These are phyloP conservation scores for Suillus clintonianus DNA, from an alignment of 768 basidiomycete species.

Conservation along the genomic window DNA sequence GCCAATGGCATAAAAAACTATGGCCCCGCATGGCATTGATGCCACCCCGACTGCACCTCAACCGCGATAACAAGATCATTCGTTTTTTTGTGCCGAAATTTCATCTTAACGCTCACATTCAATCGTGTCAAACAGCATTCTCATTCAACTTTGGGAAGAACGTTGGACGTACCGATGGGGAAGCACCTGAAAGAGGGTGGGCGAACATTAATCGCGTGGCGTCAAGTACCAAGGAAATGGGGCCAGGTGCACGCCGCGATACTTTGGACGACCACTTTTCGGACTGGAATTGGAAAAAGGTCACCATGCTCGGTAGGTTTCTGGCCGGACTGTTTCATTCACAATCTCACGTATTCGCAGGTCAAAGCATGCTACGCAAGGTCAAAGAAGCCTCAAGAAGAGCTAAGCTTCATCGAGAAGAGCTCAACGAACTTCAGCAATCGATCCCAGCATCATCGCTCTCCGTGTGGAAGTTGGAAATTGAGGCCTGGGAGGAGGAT, in stretches of 20 bases:
- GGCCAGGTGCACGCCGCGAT: conserved; percentile 29
- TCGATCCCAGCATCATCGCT: neutral
- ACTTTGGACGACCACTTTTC: conserved; percentile 37
- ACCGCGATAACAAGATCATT: neutral
- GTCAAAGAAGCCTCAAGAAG: neutral
- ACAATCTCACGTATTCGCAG: neutral
- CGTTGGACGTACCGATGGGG: conserved; percentile 11
- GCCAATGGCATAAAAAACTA: conserved; percentile 23
- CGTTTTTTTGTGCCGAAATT: conserved; percentile 17
- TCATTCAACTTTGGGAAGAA: neutral
- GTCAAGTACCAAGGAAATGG: conserved; percentile 33
- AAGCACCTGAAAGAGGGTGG: conserved; percentile 20
- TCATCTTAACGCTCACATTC: conserved; percentile 12
- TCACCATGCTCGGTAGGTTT: conserved; percentile 22
- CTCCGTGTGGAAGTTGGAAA: neutral
- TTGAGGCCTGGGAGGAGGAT: neutral
- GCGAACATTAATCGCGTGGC: conserved; percentile 13
- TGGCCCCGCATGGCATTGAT: neutral
- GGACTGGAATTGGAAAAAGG: conserved; percentile 37
- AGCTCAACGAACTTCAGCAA: neutral
- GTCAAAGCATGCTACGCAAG: neutral
- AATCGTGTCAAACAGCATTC: neutral
- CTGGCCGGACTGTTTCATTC: neutral
- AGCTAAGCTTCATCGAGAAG: neutral
- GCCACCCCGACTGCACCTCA: neutral